phyloP scores from a whole-genome alignment of 1,284 basidiomycete species.

The Ceratobasidium sp. region DNA sequence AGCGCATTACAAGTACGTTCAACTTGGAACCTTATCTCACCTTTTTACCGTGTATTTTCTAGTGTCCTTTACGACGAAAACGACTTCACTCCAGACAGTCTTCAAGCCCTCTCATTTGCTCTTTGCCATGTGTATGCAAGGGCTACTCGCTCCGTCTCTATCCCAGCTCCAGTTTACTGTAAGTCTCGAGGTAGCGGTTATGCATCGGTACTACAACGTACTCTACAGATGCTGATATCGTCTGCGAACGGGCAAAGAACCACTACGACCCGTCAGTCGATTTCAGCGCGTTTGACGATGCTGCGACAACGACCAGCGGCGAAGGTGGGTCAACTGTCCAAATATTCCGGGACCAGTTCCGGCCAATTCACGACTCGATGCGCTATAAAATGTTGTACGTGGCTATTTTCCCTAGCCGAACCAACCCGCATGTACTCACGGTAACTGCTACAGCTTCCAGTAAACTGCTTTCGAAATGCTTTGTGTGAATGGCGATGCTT shows the following conservation, averaged over 20 bases:
- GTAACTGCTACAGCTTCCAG: slow-evolving; percentile 10
- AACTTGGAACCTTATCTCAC: neutral
- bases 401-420: neutral
- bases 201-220: slow-evolving; percentile 11
- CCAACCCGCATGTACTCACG: neutral
- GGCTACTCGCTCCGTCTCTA: slow-evolving; percentile 86
- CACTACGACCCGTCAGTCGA: slow-evolving; percentile 71
- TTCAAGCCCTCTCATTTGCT: slow-evolving; percentile 77
- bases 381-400: slow-evolving; percentile 41
- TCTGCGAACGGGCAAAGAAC: slow-evolving; percentile 81
- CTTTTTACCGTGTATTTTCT: slow-evolving; percentile 67
- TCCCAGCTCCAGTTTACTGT: no score
- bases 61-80: slow-evolving; percentile 70
- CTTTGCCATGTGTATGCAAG: slow-evolving; percentile 85
- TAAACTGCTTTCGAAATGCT: neutral
- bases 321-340: neutral
- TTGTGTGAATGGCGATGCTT: slow-evolving; percentile 22
- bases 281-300: slow-evolving; percentile 50
- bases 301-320: slow-evolving; percentile 63
- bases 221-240: slow-evolving; percentile 77
- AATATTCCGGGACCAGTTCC: slow-evolving; percentile 14
- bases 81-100: slow-evolving; percentile 63
- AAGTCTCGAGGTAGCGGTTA: slow-evolving; percentile 38
- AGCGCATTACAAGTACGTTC: slow-evolving; percentile 41
- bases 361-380: slow-evolving; percentile 14